Evolutionary conservation across 2,329 filamentous ascomycete genomes (phyloP).

Genomic region (Bipolaris gigantea): DNA sequence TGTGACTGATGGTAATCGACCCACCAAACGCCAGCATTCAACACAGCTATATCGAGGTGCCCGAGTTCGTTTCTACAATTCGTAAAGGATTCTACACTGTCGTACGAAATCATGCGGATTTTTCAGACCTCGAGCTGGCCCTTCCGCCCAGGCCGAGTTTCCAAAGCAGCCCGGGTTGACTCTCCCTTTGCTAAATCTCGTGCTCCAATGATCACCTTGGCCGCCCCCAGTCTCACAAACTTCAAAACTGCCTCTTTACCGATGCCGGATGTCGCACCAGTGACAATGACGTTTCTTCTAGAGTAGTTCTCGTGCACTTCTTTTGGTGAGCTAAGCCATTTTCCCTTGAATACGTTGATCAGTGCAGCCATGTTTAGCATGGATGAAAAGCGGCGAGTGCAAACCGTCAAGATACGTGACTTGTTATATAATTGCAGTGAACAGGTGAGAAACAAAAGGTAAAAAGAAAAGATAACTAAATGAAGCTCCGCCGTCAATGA

Average conservation of each 20-base stretch:
- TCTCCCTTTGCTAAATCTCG: slow-evolving; percentile 43
- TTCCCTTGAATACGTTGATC: slow-evolving; percentile 32
- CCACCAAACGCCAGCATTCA: slow-evolving; percentile 46
- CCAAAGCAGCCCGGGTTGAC: slow-evolving; percentile 35
- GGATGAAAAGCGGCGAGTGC: background rate
- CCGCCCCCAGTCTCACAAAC: slow-evolving; percentile 42
- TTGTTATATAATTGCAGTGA: background rate
- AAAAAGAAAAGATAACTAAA: slow-evolving; percentile 43
- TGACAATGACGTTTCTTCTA: slow-evolving; percentile 52
- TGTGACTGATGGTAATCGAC: slow-evolving; percentile 24
- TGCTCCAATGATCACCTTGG: slow-evolving; percentile 45
- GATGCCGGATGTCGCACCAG: slow-evolving; percentile 46
- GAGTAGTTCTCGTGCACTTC: slow-evolving; percentile 37
- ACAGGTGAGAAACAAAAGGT: background rate
- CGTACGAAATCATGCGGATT: slow-evolving; percentile 42
- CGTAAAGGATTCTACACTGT: slow-evolving; percentile 39
- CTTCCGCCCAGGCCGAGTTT: slow-evolving; percentile 26
- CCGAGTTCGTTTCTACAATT: slow-evolving; percentile 32
- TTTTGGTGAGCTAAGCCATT: slow-evolving; percentile 42
- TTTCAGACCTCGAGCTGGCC: slow-evolving; percentile 43
- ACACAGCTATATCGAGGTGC: slow-evolving; percentile 43
- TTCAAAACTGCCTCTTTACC: slow-evolving; percentile 45
- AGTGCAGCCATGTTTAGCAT: slow-evolving; percentile 17
- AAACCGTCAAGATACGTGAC: background rate
- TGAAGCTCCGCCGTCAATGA: background rate